Conservation (phyloP, 1,284 basidiomycete species). For the Apiotrichum brassicae region DNA sequence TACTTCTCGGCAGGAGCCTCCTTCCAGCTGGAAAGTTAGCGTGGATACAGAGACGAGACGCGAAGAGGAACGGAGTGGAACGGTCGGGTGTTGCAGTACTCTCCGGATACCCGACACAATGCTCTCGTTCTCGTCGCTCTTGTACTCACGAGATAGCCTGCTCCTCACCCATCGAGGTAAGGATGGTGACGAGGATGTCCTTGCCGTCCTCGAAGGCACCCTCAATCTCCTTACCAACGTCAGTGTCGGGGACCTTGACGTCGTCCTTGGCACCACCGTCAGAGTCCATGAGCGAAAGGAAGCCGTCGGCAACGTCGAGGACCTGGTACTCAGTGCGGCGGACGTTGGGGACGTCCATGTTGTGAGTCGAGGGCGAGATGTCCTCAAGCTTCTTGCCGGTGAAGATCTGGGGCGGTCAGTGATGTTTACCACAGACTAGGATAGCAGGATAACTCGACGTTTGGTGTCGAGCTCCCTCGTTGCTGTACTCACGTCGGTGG, state of each 20-base stretch:
- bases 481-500: slow-evolving; percentile 71
- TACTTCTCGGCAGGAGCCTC: slow-evolving; percentile 61
- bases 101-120: background rate
- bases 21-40: slow-evolving; percentile 52
- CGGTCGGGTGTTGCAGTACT: background rate
- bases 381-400: slow-evolving; percentile 96
- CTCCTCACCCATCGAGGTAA: slow-evolving; percentile 75
- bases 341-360: slow-evolving; percentile 94
- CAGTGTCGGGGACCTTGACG: slow-evolving; percentile 84
- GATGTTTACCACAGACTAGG: too few relatives aligned
- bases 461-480: too few relatives aligned
- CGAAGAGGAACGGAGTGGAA: too few relatives aligned
- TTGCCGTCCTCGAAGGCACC: slow-evolving; percentile 76
- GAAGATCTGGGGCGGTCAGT: slow-evolving; percentile 67
- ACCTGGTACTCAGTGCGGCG: slow-evolving; percentile 84
- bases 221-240: slow-evolving; percentile 71
- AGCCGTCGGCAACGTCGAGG: slow-evolving; percentile 79
- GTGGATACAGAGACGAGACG: too few relatives aligned
- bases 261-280: slow-evolving; percentile 90
- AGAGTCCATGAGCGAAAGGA: slow-evolving; percentile 86
- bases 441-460: too few relatives aligned
- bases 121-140: background rate
- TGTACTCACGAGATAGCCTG: slow-evolving; percentile 64
- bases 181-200: slow-evolving; percentile 73
- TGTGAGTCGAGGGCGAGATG: slow-evolving; percentile 77